These are phyloP conservation scores for Phytophthora parvispora DNA, from an alignment of 352 stramenopile genomes.

Conservation along the genomic window DNA sequence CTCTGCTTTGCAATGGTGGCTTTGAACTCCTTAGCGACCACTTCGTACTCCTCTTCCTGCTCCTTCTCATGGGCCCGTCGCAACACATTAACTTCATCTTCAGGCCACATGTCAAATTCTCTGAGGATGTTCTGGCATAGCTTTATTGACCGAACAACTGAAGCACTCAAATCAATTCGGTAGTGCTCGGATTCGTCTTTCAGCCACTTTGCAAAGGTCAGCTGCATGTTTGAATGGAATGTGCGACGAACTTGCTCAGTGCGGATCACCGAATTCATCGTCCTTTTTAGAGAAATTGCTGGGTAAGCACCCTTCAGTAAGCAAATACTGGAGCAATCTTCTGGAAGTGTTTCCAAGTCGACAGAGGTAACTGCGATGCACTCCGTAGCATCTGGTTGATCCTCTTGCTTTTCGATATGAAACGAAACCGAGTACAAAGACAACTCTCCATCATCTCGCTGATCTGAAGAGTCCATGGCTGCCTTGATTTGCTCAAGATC, in stretches of 20 bases:
- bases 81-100: conserved; percentile 27
- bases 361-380: conserved; percentile 37
- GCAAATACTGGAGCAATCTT: conserved; percentile 10
- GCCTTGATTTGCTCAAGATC: conserved; percentile 31
- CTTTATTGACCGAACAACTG: conserved; percentile 11
- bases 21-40: not conserved
- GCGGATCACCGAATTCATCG: conserved; percentile 15
- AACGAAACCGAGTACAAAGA: conserved; percentile 45
- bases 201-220: conserved; percentile 34
- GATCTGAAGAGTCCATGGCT: conserved; percentile 10
- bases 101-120: conserved; percentile 43
- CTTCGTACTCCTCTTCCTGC: conserved; percentile 13
- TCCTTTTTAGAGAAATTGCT: conserved; percentile 26
- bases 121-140: conserved; percentile 27
- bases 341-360: conserved; percentile 24
- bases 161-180: conserved; percentile 27
- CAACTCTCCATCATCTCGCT: conserved; percentile 28
- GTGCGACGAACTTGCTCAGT: not conserved
- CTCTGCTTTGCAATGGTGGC: conserved; percentile 23
- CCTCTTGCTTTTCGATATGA: conserved; percentile 61
- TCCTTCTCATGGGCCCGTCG: conserved; percentile 10
- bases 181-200: conserved; percentile 24
- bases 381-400: conserved; percentile 48
- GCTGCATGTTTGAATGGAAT: conserved; percentile 2
- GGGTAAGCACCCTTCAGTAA: conserved; percentile 55